Base-by-base conservation (phyloP, 129 eudicot species). In the Chrysanthemum makinoi region DNA sequence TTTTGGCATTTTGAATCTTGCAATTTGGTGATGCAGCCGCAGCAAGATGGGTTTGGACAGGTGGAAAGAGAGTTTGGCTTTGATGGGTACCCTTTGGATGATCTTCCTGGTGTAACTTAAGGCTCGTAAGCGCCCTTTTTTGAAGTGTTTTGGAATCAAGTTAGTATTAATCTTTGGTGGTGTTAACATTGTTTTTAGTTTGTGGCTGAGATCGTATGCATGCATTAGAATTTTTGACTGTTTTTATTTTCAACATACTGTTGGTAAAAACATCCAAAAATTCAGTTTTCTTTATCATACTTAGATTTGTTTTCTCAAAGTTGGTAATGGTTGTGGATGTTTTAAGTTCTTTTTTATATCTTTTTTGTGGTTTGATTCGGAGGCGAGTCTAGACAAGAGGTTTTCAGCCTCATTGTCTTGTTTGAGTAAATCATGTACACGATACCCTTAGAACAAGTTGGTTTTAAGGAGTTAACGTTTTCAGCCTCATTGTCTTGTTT, bases 81-180 rank as follows among this genome's bases (percentile, higher is more conserved):
- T 75, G 87, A 87, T 33, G 91, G 93, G 63, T 82, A 83, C 72
- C 64, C 82, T 24, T 69, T 85, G 77, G 96, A 87, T 77, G 87
- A 89, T 71, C 88, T 92, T 68, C 88, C 91, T 7, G 51, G 91
- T 72, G 67, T 89, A 78, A 69, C 66, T 47, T 72, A 72, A 62
- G 9, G 43, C 35, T 66, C 3, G 30, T 39, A 39, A 56, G 20
- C 20, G 10, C 24, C 2, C 15, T 50, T 62, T 62, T 49, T 73
- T 18, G 24, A 9, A 26, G 51, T 24, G 33, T 66, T 0, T 52
- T 70, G 10, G 18, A 52, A 54, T 49, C 7, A 33, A 3, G 52
- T 51, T 73, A 50, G 19, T 44, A 18, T 20, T 60, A 13, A 46
- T 18, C 44, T 77, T 69, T 61, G 5, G n/a, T 70, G 57, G 68